Evolutionary conservation across 495 filamentous ascomycete species (phyloP), one percentile per base, ranked within the genome.

Genomic region (Hypomontagnella submonticulosa): DNA sequence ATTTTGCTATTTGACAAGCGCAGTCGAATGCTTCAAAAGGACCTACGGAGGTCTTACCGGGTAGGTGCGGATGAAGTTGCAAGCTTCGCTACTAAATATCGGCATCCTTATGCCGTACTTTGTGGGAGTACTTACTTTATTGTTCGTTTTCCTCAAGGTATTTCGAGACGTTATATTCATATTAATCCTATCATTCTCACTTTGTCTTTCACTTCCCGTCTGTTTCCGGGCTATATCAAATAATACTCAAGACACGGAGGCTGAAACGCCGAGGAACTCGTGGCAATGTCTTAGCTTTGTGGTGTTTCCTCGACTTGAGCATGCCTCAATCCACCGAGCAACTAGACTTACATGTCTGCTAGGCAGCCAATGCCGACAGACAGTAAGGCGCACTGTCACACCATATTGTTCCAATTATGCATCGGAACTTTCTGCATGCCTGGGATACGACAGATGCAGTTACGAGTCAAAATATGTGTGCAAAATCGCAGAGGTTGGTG

Each of bases 401-500:
- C 37, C 41, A 33, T 43, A 38, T 43, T 36, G n/a, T 37, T 37
- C 38, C 46, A 27, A 58, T 4, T 27, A 15, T 38, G 52, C 30
- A 32, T 12, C 15, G 43, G 38, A 50, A 50, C 30, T 37, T 40
- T 30, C 27, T 40, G 42, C 27, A 42, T 50, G 47, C 55, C 37
- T 57, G 30, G 32, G 61, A 57, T 57, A 50, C 12, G 33, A 42
- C 20, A 48, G 32, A 20, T 48, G 48, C 47, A 48, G 49, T n/a
- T 10, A 12, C 20, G 34, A 38, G n/a, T 42, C 6, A 27, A 27
- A 27, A 50, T 51, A 38, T 37, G 38, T 46, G 15, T 40, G 38
- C 30, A 13, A 58, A 57, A 61, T 67, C 20, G 18, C 23, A 57
- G 63, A 61, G 57, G 57, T 37, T 67, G 50, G 57, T 30, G 20